Evolutionary conservation across 2,329 filamentous ascomycete species (phyloP).

Genomic region (Bimuria novae-zelandiae): DNA sequence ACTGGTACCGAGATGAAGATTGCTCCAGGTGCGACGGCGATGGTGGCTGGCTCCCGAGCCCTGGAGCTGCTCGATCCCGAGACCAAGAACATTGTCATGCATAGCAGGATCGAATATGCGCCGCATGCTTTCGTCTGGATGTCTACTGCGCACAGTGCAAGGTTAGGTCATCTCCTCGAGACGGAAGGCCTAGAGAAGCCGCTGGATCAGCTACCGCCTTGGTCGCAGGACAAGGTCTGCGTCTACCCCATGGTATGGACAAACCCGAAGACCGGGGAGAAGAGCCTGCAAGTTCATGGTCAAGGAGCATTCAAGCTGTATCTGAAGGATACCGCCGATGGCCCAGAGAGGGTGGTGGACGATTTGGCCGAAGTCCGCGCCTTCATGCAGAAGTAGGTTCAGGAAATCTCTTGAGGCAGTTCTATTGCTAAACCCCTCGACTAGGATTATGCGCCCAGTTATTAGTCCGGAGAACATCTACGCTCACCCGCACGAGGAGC

Average conservation of each 20-base stretch:
- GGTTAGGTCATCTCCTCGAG: constrained; percentile 13
- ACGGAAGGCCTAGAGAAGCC: constrained; percentile 14
- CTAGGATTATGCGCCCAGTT: constrained; percentile 14
- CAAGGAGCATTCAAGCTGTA: constrained; percentile 10
- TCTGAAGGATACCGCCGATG: constrained; percentile 4
- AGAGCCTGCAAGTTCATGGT: constrained; percentile 15
- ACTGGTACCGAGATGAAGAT: constrained; percentile 49
- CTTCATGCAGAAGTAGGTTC: constrained; percentile 9
- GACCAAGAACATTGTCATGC: constrained; percentile 47
- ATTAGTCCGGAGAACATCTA: constrained; percentile 17
- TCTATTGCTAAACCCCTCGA: too few relatives aligned
- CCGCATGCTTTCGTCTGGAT: constrained; percentile 49
- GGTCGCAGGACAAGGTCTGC: constrained; percentile 13
- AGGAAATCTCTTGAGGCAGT: background rate
- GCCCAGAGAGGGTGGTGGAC: constrained; percentile 5
- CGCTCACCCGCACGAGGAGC: constrained; percentile 18
- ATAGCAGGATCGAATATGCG: constrained; percentile 54
- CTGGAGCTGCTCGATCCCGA: constrained; percentile 48
- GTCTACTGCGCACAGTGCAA: constrained; percentile 13
- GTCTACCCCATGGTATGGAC: constrained; percentile 19
- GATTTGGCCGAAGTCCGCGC: constrained; percentile 6
- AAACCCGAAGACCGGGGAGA: constrained; percentile 16
- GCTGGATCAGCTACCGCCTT: constrained; percentile 12
- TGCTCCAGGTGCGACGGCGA: constrained; percentile 50
- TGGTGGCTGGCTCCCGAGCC: constrained; percentile 49